These are phyloP conservation scores for Euphrasia confusa DNA, from an alignment of 257 asterid species.

Conservation along the genomic window DNA sequence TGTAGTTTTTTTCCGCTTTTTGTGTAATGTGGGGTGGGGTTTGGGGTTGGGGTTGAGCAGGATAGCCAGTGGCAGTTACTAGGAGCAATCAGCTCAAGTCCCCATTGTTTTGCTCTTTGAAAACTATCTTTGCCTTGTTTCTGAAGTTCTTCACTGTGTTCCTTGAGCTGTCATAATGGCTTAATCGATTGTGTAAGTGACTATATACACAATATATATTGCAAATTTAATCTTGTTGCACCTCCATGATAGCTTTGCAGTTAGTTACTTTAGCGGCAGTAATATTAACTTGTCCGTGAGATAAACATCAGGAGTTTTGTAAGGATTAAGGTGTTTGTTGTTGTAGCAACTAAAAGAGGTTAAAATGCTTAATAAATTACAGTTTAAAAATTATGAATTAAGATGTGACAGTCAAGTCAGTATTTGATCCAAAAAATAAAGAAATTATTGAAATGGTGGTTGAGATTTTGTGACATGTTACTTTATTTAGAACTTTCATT, in stretches of 20 bases:
- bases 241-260: conserved; percentile 1
- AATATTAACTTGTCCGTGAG: neutral
- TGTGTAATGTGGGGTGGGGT: conserved; percentile 10
- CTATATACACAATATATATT: neutral
- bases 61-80: conserved; percentile 16
- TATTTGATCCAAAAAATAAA: neutral
- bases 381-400: neutral
- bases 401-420: neutral
- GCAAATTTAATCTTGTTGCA: neutral
- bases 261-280: conserved; percentile 6
- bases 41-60: conserved; percentile 1
- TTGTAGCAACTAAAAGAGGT: neutral
- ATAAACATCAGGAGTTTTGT: neutral
- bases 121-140: neutral
- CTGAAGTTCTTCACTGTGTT: conserved; percentile 5
- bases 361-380: neutral
- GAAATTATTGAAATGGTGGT: neutral
- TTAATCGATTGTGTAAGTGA: neutral
- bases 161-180: neutral
- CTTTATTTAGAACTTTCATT: neutral
- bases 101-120: neutral
- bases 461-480: conserved; percentile 14
- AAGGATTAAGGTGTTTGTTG: neutral
- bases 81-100: conserved; percentile 9
- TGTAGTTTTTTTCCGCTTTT: conserved; percentile 5